phyloP scores from a whole-genome alignment of 1,139 yeast species.

The Tardiomyces digboiensis region DNA sequence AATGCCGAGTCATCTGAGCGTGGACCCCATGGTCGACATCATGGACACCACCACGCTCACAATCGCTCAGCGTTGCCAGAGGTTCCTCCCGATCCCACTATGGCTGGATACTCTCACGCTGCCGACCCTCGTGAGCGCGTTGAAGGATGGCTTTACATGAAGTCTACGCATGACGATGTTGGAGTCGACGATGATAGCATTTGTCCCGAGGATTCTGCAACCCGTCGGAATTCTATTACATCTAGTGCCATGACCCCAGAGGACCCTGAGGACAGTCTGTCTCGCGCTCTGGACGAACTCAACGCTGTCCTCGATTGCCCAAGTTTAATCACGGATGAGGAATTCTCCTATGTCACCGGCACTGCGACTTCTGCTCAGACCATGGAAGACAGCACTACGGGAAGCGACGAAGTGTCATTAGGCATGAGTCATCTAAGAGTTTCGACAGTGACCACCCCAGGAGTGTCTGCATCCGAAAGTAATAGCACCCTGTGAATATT shows the following conservation, averaged over 20 bases:
- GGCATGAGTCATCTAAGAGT: background rate
- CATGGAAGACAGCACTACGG: background rate
- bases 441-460: no score
- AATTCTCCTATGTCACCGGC: background rate
- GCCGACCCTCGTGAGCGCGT: background rate
- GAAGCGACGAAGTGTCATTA: background rate
- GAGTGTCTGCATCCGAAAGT: no score
- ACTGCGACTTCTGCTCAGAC: background rate
- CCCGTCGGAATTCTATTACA: background rate
- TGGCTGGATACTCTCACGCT: background rate
- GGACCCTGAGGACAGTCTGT: background rate
- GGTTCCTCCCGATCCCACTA: background rate
- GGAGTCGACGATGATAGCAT: background rate
- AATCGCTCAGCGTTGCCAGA: background rate
- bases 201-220: background rate
- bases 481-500: no score
- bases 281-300: background rate
- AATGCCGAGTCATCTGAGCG: no score
- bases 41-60: background rate
- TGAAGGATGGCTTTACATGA: background rate
- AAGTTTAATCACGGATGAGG: background rate
- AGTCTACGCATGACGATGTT: background rate
- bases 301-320: background rate
- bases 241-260: background rate
- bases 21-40: background rate